Evolutionary conservation across 2,329 filamentous ascomycete species (phyloP).

Genomic region (Venturia effusa): DNA sequence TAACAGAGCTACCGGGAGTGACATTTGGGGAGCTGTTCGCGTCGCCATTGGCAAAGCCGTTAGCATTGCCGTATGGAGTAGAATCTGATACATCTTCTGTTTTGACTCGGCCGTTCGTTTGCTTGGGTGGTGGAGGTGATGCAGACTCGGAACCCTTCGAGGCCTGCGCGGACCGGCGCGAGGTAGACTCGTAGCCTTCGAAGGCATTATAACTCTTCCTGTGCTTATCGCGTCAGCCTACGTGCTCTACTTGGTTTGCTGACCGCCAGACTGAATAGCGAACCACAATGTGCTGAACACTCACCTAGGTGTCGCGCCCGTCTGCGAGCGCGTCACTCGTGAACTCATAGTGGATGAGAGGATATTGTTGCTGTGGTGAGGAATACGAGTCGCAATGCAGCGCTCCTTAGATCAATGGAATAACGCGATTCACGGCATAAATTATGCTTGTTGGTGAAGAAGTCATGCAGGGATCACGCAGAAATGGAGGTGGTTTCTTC

Average conservation of each 20-base stretch:
- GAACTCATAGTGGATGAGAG: constrained; percentile 6
- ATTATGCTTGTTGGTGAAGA: background rate
- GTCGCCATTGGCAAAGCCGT: constrained; percentile 6
- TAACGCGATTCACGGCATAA: background rate
- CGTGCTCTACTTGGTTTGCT: background rate
- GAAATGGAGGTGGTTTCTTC: background rate
- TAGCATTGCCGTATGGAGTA: constrained; percentile 18
- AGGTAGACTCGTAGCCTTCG: constrained; percentile 21
- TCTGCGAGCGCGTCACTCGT: constrained; percentile 32
- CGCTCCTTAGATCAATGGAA: background rate
- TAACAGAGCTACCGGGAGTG: constrained; percentile 1
- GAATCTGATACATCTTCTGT: constrained; percentile 20
- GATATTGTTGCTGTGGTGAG: background rate
- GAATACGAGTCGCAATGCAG: background rate
- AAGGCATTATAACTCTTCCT: background rate
- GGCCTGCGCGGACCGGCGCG: constrained; percentile 39
- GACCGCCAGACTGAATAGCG: background rate
- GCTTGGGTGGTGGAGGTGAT: background rate
- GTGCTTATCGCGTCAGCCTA: background rate
- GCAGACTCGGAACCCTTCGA: constrained; percentile 32
- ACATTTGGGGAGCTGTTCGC: constrained; percentile 17
- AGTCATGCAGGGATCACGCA: background rate
- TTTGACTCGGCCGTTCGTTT: constrained; percentile 12
- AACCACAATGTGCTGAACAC: constrained; percentile 12
- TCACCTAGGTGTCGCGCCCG: constrained; percentile 38